phyloP scores from a whole-genome alignment of 2,329 filamentous ascomycete genomes.

The Trichothecium roseum region DNA sequence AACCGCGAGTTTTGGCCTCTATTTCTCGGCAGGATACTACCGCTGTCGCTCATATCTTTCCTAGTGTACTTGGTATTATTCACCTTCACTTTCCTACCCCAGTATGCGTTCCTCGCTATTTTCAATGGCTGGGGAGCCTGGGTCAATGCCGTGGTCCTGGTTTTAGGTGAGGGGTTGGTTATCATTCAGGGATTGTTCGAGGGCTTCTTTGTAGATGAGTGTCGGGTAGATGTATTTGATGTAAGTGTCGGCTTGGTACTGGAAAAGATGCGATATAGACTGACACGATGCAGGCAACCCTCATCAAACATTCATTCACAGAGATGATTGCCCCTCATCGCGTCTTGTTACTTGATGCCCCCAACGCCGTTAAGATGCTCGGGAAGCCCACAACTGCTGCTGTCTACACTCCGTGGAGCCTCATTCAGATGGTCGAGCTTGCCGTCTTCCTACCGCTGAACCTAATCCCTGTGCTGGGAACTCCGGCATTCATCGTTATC shows the following conservation, averaged over 20 bases:
- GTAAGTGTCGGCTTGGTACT: no score
- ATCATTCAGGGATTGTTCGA: slow-evolving; percentile 63
- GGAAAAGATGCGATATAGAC: no score
- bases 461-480: slow-evolving; percentile 73
- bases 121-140: slow-evolving; percentile 86
- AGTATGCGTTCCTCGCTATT: slow-evolving; percentile 78
- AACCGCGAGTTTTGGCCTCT: slow-evolving; percentile 78
- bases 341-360: slow-evolving; percentile 55
- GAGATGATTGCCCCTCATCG: slow-evolving; percentile 59
- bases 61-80: slow-evolving; percentile 83
- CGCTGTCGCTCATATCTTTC: slow-evolving; percentile 69
- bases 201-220: slow-evolving; percentile 73
- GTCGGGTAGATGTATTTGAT: slow-evolving; percentile 74
- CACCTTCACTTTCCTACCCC: slow-evolving; percentile 76
- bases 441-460: slow-evolving; percentile 73
- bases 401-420: slow-evolving; percentile 78
- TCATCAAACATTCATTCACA: slow-evolving; percentile 63
- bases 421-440: slow-evolving; percentile 84
- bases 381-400: slow-evolving; percentile 70
- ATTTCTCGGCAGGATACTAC: slow-evolving; percentile 66
- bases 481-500: slow-evolving; percentile 75
- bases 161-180: slow-evolving; percentile 71
- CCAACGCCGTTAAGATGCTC: slow-evolving; percentile 66
- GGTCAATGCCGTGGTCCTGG: slow-evolving; percentile 77
- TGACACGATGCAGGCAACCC: slow-evolving; percentile 56